A percentile compares a stretch with the other conserved stretches of the same genome.
Conservation (phyloP, 2,329 filamentous ascomycete species). For the Penicillium sp. region DNA sequence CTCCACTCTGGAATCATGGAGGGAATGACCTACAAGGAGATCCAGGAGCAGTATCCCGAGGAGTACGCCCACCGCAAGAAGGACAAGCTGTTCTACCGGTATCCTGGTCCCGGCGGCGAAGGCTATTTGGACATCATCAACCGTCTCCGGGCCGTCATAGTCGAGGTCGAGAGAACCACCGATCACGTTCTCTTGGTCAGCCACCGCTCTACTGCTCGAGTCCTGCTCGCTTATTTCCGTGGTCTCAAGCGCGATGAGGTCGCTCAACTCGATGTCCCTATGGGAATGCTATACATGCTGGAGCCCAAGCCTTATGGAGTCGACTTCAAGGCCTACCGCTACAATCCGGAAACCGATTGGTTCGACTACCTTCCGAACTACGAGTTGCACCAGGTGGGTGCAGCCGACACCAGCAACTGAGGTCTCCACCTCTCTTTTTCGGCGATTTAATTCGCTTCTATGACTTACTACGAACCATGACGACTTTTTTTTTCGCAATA, state of each 20-base stretch:
- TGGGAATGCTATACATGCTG: slow-evolving; percentile 91
- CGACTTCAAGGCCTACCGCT: slow-evolving; percentile 92
- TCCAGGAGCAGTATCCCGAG: slow-evolving; percentile 71
- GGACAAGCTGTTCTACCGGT: slow-evolving; percentile 94
- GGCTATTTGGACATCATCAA: slow-evolving; percentile 97
- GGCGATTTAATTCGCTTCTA: slow-evolving; percentile 1
- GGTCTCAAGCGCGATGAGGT: slow-evolving; percentile 88
- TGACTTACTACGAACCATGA: slow-evolving; percentile 17
- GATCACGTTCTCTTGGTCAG: slow-evolving; percentile 92
- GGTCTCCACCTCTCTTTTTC: neutral
- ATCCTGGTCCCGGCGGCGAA: slow-evolving; percentile 92
- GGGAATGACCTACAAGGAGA: slow-evolving; percentile 90
- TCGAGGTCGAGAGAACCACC: slow-evolving; percentile 94
- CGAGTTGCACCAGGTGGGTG: slow-evolving; percentile 57
- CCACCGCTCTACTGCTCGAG: slow-evolving; percentile 86
- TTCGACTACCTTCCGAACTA: slow-evolving; percentile 88
- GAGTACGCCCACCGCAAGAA: slow-evolving; percentile 76
- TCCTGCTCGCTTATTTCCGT: slow-evolving; percentile 95
- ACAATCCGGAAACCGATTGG: slow-evolving; percentile 72
- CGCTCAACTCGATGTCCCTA: slow-evolving; percentile 86
- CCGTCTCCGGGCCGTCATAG: slow-evolving; percentile 88
- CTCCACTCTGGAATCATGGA: slow-evolving; percentile 91
- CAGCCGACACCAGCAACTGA: slow-evolving; percentile 2
- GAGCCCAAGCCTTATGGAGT: slow-evolving; percentile 98
- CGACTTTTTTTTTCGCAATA: slow-evolving; percentile 7